A percentile compares a stretch with the other conserved stretches of the same genome.
These are phyloP conservation scores for Alternaria arbusti DNA, from an alignment of 2,329 filamentous ascomycete species.

Conservation along the genomic window DNA sequence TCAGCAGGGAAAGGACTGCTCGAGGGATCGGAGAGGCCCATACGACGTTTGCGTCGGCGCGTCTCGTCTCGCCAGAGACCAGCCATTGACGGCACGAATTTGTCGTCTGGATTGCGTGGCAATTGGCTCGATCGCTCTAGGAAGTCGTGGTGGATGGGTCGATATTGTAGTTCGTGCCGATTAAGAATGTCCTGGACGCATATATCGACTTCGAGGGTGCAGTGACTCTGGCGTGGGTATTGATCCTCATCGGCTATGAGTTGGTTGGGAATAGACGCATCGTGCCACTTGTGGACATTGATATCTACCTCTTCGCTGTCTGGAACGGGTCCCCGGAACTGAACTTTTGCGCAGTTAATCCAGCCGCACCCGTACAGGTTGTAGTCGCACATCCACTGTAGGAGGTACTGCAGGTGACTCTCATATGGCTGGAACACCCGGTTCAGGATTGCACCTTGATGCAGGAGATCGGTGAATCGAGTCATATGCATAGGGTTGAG, in stretches of 20 bases:
- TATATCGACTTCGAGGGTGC: slow-evolving; percentile 87
- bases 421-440: slow-evolving; percentile 89
- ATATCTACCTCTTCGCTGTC: slow-evolving; percentile 67
- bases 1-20: slow-evolving; percentile 82
- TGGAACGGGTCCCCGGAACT: slow-evolving; percentile 79
- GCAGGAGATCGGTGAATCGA: slow-evolving; percentile 83
- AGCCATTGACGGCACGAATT: slow-evolving; percentile 92
- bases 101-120: slow-evolving; percentile 65
- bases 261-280: slow-evolving; percentile 67
- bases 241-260: slow-evolving; percentile 66
- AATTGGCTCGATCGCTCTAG: slow-evolving; percentile 72
- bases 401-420: slow-evolving; percentile 86
- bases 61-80: slow-evolving; percentile 92
- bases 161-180: slow-evolving; percentile 73
- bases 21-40: slow-evolving; percentile 67
- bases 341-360: slow-evolving; percentile 73
- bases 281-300: slow-evolving; percentile 78
- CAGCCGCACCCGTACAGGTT: slow-evolving; percentile 95
- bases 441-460: slow-evolving; percentile 87
- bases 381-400: slow-evolving; percentile 99
- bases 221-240: slow-evolving; percentile 83
- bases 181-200: slow-evolving; percentile 89
- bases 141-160: slow-evolving; percentile 88
- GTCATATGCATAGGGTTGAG: slow-evolving; percentile 86
- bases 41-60: slow-evolving; percentile 73